phyloP scores from a whole-genome alignment of 2,329 filamentous ascomycete genomes.

The Penicillium hordei region DNA sequence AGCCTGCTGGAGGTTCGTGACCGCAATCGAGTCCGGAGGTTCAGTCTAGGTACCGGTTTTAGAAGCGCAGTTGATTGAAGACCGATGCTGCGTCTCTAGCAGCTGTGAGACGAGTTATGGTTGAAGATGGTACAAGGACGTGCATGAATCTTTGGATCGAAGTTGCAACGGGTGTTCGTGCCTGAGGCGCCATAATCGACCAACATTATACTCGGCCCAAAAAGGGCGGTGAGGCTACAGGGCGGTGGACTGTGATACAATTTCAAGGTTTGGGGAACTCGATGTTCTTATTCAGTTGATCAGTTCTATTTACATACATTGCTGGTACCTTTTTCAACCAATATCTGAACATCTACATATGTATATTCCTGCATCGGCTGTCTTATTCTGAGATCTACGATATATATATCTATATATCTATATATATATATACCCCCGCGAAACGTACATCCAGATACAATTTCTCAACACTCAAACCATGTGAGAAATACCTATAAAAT shows the following conservation, averaged over 20 bases:
- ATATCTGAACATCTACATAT: too few species aligned
- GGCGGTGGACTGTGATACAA: neutral
- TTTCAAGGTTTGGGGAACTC: neutral
- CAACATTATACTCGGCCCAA: neutral
- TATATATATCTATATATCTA: neutral
- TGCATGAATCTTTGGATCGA: constrained; percentile 16
- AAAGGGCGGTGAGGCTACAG: neutral
- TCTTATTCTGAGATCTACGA: neutral
- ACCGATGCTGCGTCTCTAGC: neutral
- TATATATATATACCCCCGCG: too few species aligned
- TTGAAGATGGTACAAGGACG: constrained; percentile 3
- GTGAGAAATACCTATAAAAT: too few species aligned
- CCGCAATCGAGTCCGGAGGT: neutral
- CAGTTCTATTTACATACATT: too few species aligned
- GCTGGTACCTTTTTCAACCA: too few species aligned
- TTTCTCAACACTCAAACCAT: too few species aligned
- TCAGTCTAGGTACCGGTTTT: neutral
- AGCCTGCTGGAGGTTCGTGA: constrained; percentile 12
- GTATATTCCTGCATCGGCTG: too few species aligned
- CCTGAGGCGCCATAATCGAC: constrained; percentile 21
- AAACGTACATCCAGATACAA: too few species aligned
- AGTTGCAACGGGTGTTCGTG: constrained; percentile 9
- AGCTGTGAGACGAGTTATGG: neutral
- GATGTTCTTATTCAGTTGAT: too few species aligned
- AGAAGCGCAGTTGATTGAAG: neutral